A percentile compares a stretch with the other conserved stretches of the same genome.
Conservation (phyloP, 2,329 filamentous ascomycete species). For the Truncatella angustata region DNA sequence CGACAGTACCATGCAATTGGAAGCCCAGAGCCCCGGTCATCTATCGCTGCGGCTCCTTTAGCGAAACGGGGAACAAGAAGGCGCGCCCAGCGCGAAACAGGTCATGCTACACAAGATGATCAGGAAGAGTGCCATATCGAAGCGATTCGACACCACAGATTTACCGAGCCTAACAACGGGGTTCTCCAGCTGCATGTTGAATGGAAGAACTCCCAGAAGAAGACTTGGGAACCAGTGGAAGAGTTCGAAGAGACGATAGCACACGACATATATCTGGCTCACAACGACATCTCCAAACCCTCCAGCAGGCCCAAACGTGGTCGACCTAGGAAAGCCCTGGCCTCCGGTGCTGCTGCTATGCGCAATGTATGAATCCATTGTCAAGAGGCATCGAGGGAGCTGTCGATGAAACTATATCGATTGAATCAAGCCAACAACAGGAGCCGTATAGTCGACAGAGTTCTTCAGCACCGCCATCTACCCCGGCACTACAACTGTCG, state of each 20-base stretch:
- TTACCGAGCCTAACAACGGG: background rate
- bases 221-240: background rate
- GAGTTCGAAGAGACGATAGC: background rate
- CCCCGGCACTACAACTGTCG: background rate
- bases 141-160: background rate
- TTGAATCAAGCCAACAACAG: background rate
- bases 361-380: background rate
- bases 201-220: background rate
- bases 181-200: background rate
- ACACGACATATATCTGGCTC: background rate
- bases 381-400: background rate
- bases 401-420: background rate
- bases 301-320: background rate
- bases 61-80: background rate
- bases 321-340: background rate
- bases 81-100: background rate
- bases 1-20: background rate
- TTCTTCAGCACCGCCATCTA: no score
- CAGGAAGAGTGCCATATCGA: background rate
- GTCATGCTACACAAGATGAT: background rate
- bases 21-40: background rate
- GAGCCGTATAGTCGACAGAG: background rate
- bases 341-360: background rate
- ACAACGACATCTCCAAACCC: background rate
- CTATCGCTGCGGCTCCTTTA: background rate